phyloP scores from a whole-genome alignment of 371 early-diverging fungal genomes.

The Actinomortierella wolfii region DNA sequence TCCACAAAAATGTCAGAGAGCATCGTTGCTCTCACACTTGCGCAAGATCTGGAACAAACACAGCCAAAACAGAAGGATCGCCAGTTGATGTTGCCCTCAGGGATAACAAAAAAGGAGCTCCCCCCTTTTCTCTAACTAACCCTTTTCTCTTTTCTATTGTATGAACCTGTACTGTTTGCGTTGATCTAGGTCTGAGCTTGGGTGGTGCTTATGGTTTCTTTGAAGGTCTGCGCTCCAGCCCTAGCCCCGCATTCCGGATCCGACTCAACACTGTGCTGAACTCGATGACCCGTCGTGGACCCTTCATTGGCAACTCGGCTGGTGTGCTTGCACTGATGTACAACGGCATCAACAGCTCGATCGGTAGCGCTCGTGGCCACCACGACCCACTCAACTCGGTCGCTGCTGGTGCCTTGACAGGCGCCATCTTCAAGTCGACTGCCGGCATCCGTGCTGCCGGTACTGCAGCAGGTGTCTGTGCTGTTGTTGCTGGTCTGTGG shows the following conservation, averaged over 20 bases:
- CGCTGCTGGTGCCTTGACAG: slow-evolving; percentile 77
- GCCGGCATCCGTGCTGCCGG: slow-evolving; percentile 58
- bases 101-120: too few relatives aligned
- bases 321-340: slow-evolving; percentile 85
- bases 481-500: slow-evolving; percentile 56
- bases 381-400: slow-evolving; percentile 72
- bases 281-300: slow-evolving; percentile 84
- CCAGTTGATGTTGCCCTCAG: too few relatives aligned
- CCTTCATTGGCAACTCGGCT: slow-evolving; percentile 84
- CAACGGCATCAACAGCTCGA: slow-evolving; percentile 72
- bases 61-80: too few relatives aligned
- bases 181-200: slow-evolving; percentile 55
- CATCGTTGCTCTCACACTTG: not conserved
- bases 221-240: slow-evolving; percentile 73
- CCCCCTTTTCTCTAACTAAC: too few relatives aligned
- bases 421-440: slow-evolving; percentile 80
- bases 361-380: slow-evolving; percentile 65
- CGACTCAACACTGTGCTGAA: slow-evolving; percentile 85
- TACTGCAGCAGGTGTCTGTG: slow-evolving; percentile 65
- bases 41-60: too few relatives aligned
- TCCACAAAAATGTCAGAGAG: not conserved
- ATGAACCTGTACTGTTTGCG: not conserved
- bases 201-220: slow-evolving; percentile 84
- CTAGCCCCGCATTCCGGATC: slow-evolving; percentile 70
- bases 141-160: slow-evolving; percentile 2